Evolutionary conservation across 768 basidiomycete genomes (phyloP), one percentile per base, ranked within the genome.

Genomic region (Solioccasus polychromus): DNA sequence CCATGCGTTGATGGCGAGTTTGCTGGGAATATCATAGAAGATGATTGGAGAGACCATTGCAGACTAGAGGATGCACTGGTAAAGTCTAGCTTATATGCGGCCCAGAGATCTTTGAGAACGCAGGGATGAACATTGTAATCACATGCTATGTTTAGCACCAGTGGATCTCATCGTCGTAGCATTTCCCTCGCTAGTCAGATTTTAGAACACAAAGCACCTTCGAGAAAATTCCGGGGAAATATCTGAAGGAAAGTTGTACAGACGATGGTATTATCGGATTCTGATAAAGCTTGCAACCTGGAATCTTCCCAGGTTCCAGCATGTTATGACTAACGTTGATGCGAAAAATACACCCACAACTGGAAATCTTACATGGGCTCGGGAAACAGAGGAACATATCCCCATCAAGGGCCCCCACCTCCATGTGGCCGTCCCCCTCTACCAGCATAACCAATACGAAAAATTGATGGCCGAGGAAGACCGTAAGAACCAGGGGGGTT

Each of bases 381-480:
- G 36, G 25, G 31, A 39, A 23, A 39, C 18, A 3, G 24, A 12
- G 24, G 18, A 28, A 15, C 22, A 35, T n/a, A 23, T 35, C 9
- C 11, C 43, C 19, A 45, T 60, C 50, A 60, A 44, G 30, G 5
- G 18, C 50, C 50, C 28, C 51, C 35, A n/a, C 39, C 44, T 36
- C 61, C 55, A 22, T 26, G 39, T 18, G 45, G 52, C 41, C 57
- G 49, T 24, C 69, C 64, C 41, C 80, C 78, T 45, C 82, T 67
- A 19, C 81, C 83, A 35, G 83, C 76, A 55, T 74, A 78, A 5
- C 83, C 83, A 47, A 85, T 59, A 28, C 84, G 72, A 57, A 82
- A 76, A 22, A 69, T 53, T 3, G 51, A 45, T 17, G 44, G 17
- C 36, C 47, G 41, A 15, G 55, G 50, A 38, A 53, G 17, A 30